Base-by-base conservation (phyloP, 2,329 filamentous ascomycete species). In the Diaporthe ampelina region DNA sequence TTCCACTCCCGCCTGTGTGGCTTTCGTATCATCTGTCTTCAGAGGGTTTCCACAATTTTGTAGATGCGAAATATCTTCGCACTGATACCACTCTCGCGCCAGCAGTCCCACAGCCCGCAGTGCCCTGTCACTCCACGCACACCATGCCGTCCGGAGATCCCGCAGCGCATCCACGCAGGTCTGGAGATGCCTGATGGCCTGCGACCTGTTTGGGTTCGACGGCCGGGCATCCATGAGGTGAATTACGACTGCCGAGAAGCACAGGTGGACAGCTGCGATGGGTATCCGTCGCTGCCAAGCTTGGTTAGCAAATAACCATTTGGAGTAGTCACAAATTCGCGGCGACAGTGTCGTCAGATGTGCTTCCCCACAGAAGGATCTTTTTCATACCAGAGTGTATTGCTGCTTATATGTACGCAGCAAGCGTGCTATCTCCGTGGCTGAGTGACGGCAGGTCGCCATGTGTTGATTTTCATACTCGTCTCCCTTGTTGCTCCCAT, bases 381-480 rank as follows among this genome's bases (percentile, higher is more conserved):
- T 10, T 1, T 4, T 40, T 43, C 11, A 58, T 29, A 79, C 79
- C 24, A 79, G 70, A 2, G 75, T 77, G 24, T 79, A 79, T 4
- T 79, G 76, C 0, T 75, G 74, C 45, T 78, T 78, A 37, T 77
- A 79, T 8, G 74, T 48, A 3, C 74, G 74, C 2, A 80, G 35
- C 1, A 80, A 24, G 15, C 73, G 77, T 0, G 77, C 57, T 0
- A 79, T 77, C 24, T 79, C 73, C 4, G 70, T 45, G 0, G 79
- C 78, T 4, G 79, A 79, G 35, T 79, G 70, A 1, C 77, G 70
- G n/a, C 78, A 80, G 4, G 40, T 68, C 24, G 73, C 74, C 74
- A 79, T 75, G 10, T 77, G 76, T 7, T 68, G 56, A 6, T 63
- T 63, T 11, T 63, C 58, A 13, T 63, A 63, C 7, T 63, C 58